These are phyloP conservation scores for Sphagnum fallax DNA, from an alignment of 228 moss, liverwort and hornwort genomes.

Conservation along the genomic window DNA sequence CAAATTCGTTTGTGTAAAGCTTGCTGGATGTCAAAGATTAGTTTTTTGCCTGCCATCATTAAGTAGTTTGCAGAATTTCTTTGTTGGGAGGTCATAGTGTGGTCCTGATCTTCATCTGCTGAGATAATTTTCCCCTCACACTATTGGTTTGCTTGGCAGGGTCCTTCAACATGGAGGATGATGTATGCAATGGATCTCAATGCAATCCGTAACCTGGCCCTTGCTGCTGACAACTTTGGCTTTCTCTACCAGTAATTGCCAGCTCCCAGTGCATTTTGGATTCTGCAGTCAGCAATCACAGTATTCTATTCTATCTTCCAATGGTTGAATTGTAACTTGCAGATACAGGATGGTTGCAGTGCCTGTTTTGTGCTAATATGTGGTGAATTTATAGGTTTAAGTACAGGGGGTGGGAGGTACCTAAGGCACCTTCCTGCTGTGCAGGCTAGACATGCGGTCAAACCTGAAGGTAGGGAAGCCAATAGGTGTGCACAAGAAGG, in stretches of 20 bases:
- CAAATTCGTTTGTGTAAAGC: neutral
- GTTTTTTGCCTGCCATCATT: neutral
- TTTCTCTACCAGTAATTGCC: constrained; percentile 57
- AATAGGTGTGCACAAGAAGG: constrained; percentile 56
- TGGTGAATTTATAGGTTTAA: no score
- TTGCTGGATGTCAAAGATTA: neutral
- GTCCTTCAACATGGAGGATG: constrained; percentile 70
- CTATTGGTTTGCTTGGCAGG: constrained; percentile 20
- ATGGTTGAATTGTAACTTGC: neutral
- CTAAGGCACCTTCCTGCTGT: no score
- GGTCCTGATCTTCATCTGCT: no score
- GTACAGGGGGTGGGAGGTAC: no score
- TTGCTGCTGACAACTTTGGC: constrained; percentile 73
- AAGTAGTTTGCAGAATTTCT: neutral
- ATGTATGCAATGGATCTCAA: constrained; percentile 81
- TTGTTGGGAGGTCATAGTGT: no score
- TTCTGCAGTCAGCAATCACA: neutral
- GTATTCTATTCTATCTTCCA: neutral
- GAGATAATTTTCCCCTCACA: no score
- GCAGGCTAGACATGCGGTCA: constrained; percentile 61
- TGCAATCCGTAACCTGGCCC: constrained; percentile 36
- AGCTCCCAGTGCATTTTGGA: constrained; percentile 1
- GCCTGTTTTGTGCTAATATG: no score
- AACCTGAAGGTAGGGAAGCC: constrained; percentile 49
- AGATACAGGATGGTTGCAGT: neutral